Evolutionary conservation across 208 protist genomes (phyloP).

Genomic region (Trypanosoma platydactyli): DNA sequence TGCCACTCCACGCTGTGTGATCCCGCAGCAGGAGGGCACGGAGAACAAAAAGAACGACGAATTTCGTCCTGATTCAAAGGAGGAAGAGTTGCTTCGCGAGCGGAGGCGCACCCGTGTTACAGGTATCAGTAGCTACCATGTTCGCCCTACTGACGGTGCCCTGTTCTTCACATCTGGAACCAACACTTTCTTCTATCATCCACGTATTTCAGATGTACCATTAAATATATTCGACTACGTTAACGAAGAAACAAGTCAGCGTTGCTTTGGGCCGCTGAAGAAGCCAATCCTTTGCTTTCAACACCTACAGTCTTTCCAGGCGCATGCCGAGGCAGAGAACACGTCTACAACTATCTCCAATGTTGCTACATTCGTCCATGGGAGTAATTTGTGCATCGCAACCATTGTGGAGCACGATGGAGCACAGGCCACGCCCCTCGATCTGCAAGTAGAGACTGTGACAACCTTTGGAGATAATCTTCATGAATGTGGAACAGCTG

Average conservation of each 20-base stretch:
- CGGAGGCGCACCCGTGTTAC: conserved; percentile 57
- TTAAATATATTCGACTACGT: conserved; percentile 70
- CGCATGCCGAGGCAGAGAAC: conserved; percentile 6
- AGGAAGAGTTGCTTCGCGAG: conserved; percentile 85
- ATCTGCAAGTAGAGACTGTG: conserved; percentile 47
- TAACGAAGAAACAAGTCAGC: conserved; percentile 29
- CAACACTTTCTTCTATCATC: conserved; percentile 68
- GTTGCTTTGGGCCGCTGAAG: conserved; percentile 37
- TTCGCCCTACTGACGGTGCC: conserved; percentile 51
- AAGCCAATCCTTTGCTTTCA: conserved; percentile 64
- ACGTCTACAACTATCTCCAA: too few species aligned
- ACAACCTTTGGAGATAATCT: conserved; percentile 65
- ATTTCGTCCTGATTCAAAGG: conserved; percentile 35
- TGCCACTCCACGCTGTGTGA: conserved; percentile 21
- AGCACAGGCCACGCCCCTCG: conserved; percentile 20
- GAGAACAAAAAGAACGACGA: conserved; percentile 6
- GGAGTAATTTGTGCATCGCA: conserved; percentile 74
- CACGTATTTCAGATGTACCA: conserved; percentile 32
- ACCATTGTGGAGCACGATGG: conserved; percentile 39
- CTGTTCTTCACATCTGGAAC: conserved; percentile 68
- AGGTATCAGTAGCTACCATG: conserved; percentile 60
- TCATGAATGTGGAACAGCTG: conserved; percentile 75
- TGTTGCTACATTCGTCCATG: conserved; percentile 64
- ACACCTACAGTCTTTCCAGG: conserved; percentile 24
- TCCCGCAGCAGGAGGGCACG: conserved; percentile 6